Base-by-base conservation (phyloP, 345 rosid genomes). In the Raphanus sativus region DNA sequence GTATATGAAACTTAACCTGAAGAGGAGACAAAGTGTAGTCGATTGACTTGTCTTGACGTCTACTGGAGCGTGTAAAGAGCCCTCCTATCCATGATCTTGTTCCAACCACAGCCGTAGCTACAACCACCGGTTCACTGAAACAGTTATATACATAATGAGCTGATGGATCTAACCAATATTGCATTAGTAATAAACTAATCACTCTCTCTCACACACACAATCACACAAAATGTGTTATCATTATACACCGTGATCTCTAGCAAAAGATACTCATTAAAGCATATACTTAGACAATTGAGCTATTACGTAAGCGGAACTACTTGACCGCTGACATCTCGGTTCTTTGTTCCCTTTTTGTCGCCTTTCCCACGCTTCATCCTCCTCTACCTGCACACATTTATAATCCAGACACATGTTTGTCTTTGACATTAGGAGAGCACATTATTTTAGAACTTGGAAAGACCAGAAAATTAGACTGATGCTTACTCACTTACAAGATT, bases 41-140 rank as follows among this genome's bases (percentile, higher is more conserved):
- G 17, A 77, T 54, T 73, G 76, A 73, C 84, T 77, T 89, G 21
- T 88, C 95, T 25, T 65, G 70, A 28, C 90, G 92, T 87, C 75
- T 90, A 66, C 77, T 67, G 36, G 81, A 61, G 69, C 96, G 97
- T 81, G 77, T 86, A 73, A 95, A 87, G 45, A 95, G 86, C 74
- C 92, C 97, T 86, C 93, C 98, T 65, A 95, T 77, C 99, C 97
- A 91, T 76, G 96, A 71, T 82, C 92, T 84, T 77, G 98, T 83
- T 84, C 99, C 98, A 91, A 89, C 91, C 96, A 90, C 90, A 88
- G 90, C 91, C 85, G 89, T 88, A 84, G 89, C 90, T 91, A 76
- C 75, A 92, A 83, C 76, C 83, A 84, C 73, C 60, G 79, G 79
- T 54, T 80, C 72, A 69, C 79, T 74, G 62, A 15, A 17, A 38